A percentile compares a stretch with the other conserved stretches of the same genome.
These are phyloP conservation scores for Tremella fuciformis DNA, from an alignment of 768 basidiomycete genomes.

Conservation along the genomic window DNA sequence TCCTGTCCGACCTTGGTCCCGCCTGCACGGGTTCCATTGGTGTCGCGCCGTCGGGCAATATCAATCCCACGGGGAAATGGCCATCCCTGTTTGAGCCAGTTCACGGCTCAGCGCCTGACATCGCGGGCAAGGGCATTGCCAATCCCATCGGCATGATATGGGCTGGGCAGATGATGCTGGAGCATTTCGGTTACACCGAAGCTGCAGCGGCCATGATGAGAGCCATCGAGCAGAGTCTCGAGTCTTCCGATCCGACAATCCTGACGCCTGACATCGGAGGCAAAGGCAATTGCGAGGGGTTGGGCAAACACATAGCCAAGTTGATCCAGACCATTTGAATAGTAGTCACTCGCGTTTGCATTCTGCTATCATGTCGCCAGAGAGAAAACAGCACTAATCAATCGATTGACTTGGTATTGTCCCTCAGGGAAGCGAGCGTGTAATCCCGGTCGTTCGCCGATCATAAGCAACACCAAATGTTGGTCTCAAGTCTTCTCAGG, in stretches of 20 bases:
- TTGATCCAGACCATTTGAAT: slow-evolving; percentile 18
- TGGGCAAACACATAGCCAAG: slow-evolving; percentile 25
- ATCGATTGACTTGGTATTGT: no score
- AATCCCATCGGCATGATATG: slow-evolving; percentile 98
- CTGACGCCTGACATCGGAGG: slow-evolving; percentile 89
- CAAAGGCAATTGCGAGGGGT: slow-evolving; percentile 55
- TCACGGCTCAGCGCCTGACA: slow-evolving; percentile 83
- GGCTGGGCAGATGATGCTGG: slow-evolving; percentile 18
- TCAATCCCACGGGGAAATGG: slow-evolving; percentile 55
- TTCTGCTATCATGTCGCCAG: no score
- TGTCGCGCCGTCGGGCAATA: slow-evolving; percentile 59
- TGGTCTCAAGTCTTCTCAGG: no score
- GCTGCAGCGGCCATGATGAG: slow-evolving; percentile 77
- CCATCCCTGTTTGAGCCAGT: slow-evolving; percentile 56
- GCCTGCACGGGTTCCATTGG: slow-evolving; percentile 61
- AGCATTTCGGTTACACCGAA: slow-evolving; percentile 64
- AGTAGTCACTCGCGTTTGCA: no score
- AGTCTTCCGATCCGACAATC: slow-evolving; percentile 64
- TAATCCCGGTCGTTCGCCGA: no score
- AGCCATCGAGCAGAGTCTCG: slow-evolving; percentile 74
- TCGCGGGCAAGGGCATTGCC: slow-evolving; percentile 71
- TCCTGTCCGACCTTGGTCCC: slow-evolving; percentile 61
- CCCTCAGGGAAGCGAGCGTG: no score
- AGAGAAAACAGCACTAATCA: no score
- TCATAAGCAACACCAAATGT: no score